Conservation (phyloP, 768 basidiomycete species). For the Suillus clintonianus region DNA sequence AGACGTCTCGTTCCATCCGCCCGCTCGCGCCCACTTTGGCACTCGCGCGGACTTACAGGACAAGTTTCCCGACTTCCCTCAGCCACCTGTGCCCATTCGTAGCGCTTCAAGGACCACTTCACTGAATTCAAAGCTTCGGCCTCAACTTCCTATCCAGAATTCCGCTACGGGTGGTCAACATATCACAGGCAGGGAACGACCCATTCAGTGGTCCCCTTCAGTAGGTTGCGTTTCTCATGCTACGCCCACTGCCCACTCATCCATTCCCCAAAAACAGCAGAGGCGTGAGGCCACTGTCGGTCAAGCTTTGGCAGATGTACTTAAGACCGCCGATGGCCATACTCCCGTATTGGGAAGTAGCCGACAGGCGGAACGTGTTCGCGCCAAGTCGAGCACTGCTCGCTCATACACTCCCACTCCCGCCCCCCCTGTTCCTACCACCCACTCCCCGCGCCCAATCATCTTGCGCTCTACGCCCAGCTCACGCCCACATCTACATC, state of each 20-base stretch:
- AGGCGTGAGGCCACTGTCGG: no score
- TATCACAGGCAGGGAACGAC: no score
- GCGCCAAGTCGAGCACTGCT: background rate
- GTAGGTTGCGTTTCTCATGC: no score
- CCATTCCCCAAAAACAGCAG: no score
- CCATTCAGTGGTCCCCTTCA: no score
- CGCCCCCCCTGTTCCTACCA: background rate
- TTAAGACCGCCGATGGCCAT: background rate
- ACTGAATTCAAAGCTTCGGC: background rate
- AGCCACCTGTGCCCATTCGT: constrained; percentile 8
- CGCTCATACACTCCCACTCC: background rate
- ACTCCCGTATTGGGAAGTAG: constrained; percentile 3
- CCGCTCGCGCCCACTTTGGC: background rate
- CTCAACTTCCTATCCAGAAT: background rate
- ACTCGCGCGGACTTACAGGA: constrained; percentile 7
- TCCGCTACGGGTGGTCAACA: no score
- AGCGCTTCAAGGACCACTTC: constrained; percentile 3
- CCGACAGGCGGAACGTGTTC: constrained; percentile 5
- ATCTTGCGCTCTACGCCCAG: constrained; percentile 1
- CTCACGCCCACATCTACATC: constrained; percentile 5
- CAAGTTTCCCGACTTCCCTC: constrained; percentile 8
- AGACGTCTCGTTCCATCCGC: background rate
- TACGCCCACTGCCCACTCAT: no score
- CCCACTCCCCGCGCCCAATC: background rate
- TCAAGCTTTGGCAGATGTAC: no score